Percentiles rank a stretch among this genome's conserved stretches.
Evolutionary conservation across 2,329 filamentous ascomycete genomes (phyloP).

Genomic region (Clonostachys chloroleuca): DNA sequence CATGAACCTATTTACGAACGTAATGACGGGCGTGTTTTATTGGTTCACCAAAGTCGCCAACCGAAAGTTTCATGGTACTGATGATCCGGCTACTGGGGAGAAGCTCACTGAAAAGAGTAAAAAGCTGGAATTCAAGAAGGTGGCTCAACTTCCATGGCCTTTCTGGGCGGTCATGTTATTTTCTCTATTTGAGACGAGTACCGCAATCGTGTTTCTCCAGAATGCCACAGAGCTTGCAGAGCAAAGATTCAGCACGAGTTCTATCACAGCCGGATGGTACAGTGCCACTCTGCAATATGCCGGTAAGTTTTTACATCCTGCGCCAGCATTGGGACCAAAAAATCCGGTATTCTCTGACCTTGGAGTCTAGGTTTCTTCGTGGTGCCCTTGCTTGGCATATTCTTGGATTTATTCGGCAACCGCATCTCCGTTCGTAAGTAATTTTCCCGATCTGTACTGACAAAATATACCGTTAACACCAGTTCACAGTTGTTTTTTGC

Average conservation of each 20-base stretch:
- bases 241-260: constrained; percentile 41
- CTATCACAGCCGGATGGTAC: constrained; percentile 51
- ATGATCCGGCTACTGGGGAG: constrained; percentile 51
- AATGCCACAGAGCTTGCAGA: constrained; percentile 54
- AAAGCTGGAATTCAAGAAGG: constrained; percentile 45
- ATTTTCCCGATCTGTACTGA: background rate
- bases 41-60: constrained; percentile 45
- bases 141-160: constrained; percentile 49
- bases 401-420: constrained; percentile 46
- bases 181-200: constrained; percentile 47
- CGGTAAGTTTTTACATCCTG: constrained; percentile 2
- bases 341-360: too few species aligned
- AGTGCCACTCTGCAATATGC: constrained; percentile 38
- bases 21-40: constrained; percentile 43
- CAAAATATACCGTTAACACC: too few species aligned
- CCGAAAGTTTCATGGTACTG: constrained; percentile 32
- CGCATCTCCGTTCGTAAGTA: constrained; percentile 23
- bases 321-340: too few species aligned
- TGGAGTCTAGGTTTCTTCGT: constrained; percentile 36
- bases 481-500: constrained; percentile 28
- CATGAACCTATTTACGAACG: constrained; percentile 59
- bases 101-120: constrained; percentile 50
- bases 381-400: constrained; percentile 43
- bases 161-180: constrained; percentile 47
- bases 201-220: constrained; percentile 41